phyloP scores from a whole-genome alignment of 495 filamentous ascomycete genomes.

The Apiosordaria backusii region DNA sequence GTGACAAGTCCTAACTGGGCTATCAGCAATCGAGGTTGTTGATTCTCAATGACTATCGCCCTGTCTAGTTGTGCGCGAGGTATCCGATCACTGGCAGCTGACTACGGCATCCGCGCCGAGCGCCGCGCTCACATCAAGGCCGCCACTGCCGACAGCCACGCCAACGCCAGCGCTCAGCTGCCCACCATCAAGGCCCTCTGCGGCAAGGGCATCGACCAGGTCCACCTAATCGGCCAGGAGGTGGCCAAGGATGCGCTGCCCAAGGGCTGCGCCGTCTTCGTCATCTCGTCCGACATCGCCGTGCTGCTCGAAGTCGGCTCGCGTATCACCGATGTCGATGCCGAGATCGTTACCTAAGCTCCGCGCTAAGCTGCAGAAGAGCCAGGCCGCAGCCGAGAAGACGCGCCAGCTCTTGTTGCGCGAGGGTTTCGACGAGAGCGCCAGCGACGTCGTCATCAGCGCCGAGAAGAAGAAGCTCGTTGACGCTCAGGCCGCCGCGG shows the following conservation, averaged over 20 bases:
- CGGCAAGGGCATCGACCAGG: neutral
- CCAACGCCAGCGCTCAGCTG: neutral
- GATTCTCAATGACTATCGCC: too few species aligned
- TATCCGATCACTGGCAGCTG: conserved; percentile 50
- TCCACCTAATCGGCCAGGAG: neutral
- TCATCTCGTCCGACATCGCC: neutral
- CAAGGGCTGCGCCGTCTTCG: neutral
- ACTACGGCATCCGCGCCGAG: conserved; percentile 41
- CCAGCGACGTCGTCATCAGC: neutral
- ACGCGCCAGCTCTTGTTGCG: neutral
- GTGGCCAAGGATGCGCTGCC: neutral
- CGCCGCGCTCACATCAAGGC: neutral
- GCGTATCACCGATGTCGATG: neutral
- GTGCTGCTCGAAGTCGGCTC: neutral
- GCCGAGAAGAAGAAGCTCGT: neutral
- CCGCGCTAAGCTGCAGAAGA: neutral
- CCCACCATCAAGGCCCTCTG: neutral
- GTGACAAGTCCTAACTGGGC: too few species aligned
- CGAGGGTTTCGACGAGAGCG: neutral
- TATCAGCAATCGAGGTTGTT: too few species aligned
- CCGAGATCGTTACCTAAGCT: neutral
- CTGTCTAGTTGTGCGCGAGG: conserved; percentile 53
- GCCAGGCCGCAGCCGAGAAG: neutral
- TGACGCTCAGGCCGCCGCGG: neutral
- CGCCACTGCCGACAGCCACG: neutral